Conservation (phyloP, 2,329 filamentous ascomycete genomes). For the Clarireedia sp. region DNA sequence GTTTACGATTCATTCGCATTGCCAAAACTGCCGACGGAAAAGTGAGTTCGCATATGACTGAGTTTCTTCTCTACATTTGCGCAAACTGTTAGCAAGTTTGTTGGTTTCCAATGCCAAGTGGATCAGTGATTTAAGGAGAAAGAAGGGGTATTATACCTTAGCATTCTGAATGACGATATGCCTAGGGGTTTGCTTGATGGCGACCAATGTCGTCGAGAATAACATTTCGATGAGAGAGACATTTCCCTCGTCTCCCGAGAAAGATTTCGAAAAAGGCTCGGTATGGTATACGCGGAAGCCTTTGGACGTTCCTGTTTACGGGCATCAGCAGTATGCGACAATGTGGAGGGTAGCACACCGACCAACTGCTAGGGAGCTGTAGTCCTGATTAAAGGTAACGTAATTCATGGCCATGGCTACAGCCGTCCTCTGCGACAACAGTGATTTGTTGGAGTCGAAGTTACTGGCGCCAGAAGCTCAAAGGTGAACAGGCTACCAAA, state of each 20-base stretch:
- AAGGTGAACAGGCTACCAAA: neutral
- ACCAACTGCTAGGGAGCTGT: constrained; percentile 94
- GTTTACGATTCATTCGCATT: constrained; percentile 87
- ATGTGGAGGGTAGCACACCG: constrained; percentile 31
- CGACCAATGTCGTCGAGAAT: constrained; percentile 94
- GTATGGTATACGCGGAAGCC: constrained; percentile 96
- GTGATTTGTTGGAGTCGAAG: neutral
- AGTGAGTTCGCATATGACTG: constrained; percentile 95
- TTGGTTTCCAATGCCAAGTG: neutral
- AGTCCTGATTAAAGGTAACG: constrained; percentile 98
- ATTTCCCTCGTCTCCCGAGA: constrained; percentile 89
- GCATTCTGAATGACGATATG: constrained; percentile 96
- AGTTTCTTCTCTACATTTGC: constrained; percentile 43
- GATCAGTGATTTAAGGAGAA: neutral
- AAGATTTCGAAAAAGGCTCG: constrained; percentile 91
- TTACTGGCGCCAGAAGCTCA: neutral
- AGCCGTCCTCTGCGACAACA: neutral
- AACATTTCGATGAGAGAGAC: constrained; percentile 97
- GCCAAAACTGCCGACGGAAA: constrained; percentile 95
- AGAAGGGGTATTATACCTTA: constrained; percentile 51
- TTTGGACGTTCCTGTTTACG: constrained; percentile 67
- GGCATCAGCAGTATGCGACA: neutral
- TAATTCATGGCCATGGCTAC: constrained; percentile 76
- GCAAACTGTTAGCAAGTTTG: neutral
- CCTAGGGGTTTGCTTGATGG: constrained; percentile 82